Evolutionary conservation across 768 basidiomycete genomes (phyloP).

Genomic region (Gyrodon lividus): DNA sequence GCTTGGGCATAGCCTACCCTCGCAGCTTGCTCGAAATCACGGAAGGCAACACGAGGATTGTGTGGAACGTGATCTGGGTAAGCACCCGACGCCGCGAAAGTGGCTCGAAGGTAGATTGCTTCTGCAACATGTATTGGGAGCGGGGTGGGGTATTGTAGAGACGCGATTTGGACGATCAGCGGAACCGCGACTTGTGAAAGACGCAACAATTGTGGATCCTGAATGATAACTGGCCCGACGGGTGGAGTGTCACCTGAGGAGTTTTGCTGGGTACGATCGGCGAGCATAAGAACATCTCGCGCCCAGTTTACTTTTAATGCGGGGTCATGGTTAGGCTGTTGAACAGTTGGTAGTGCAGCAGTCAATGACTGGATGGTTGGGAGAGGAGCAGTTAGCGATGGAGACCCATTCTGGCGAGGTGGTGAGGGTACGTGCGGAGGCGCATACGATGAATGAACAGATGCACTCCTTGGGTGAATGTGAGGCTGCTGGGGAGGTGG

Average conservation of each 20-base stretch:
- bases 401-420: conserved; percentile 26
- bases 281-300: conserved; percentile 77
- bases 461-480: conserved; percentile 19
- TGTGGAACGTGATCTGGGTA: conserved; percentile 63
- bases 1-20: conserved; percentile 73
- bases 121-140: conserved; percentile 55
- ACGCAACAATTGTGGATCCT: conserved; percentile 56
- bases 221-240: conserved; percentile 51
- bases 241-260: conserved; percentile 42
- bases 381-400: conserved; percentile 64
- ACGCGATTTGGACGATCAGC: conserved; percentile 57
- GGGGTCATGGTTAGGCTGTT: conserved; percentile 56
- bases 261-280: conserved; percentile 51
- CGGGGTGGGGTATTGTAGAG: conserved; percentile 33
- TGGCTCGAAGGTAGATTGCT: conserved; percentile 74
- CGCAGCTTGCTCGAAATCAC: conserved; percentile 85
- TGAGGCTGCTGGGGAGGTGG: conserved; percentile 25
- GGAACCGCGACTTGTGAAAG: conserved; percentile 67
- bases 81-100: conserved; percentile 68
- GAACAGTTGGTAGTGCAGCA: conserved; percentile 49
- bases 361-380: conserved; percentile 63
- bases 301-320: conserved; percentile 71
- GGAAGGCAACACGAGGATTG: conserved; percentile 79
- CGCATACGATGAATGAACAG: conserved; percentile 14
- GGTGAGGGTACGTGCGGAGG: conserved; percentile 26